Conservation (phyloP, 108 stramenopile species). For the Cyclotella sp. region DNA sequence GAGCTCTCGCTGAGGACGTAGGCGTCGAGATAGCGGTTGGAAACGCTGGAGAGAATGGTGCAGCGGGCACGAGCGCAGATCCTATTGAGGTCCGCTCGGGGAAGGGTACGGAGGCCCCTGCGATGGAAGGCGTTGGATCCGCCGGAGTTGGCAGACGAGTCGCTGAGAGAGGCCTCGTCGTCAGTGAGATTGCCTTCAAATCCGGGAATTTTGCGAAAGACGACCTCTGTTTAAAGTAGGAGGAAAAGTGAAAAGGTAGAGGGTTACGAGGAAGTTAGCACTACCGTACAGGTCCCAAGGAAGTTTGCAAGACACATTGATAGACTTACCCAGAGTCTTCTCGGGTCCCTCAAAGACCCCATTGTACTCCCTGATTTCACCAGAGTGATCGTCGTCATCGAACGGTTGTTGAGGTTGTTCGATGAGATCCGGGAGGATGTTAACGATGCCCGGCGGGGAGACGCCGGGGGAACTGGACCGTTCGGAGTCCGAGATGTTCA, state of each 20-base stretch:
- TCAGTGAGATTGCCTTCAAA: slow-evolving; percentile 36
- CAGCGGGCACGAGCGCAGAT: slow-evolving; percentile 95
- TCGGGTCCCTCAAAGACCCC: slow-evolving; percentile 91
- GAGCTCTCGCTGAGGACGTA: slow-evolving; percentile 96
- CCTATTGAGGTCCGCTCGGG: slow-evolving; percentile 82
- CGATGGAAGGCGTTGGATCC: slow-evolving; percentile 44
- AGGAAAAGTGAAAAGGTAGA: slow-evolving; percentile 7
- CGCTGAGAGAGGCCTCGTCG: slow-evolving; percentile 41
- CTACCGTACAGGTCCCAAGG: background rate
- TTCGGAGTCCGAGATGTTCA: slow-evolving; percentile 16
- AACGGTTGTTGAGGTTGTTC: slow-evolving; percentile 54
- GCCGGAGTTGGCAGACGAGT: slow-evolving; percentile 24
- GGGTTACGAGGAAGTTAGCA: background rate
- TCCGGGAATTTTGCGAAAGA: slow-evolving; percentile 67
- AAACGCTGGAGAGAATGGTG: slow-evolving; percentile 92
- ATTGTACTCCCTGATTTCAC: slow-evolving; percentile 79
- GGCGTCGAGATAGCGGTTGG: slow-evolving; percentile 96
- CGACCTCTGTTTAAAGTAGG: slow-evolving; percentile 56
- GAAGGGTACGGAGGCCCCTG: slow-evolving; percentile 84
- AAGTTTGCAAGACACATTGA: background rate
- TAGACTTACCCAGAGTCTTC: slow-evolving; percentile 68
- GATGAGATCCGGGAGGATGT: slow-evolving; percentile 7
- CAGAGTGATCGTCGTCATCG: slow-evolving; percentile 77
- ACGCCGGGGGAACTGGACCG: slow-evolving; percentile 3
- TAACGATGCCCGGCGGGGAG: slow-evolving; percentile 19